Conservation (phyloP, 768 basidiomycete species). For the Agrocybe praecox region DNA sequence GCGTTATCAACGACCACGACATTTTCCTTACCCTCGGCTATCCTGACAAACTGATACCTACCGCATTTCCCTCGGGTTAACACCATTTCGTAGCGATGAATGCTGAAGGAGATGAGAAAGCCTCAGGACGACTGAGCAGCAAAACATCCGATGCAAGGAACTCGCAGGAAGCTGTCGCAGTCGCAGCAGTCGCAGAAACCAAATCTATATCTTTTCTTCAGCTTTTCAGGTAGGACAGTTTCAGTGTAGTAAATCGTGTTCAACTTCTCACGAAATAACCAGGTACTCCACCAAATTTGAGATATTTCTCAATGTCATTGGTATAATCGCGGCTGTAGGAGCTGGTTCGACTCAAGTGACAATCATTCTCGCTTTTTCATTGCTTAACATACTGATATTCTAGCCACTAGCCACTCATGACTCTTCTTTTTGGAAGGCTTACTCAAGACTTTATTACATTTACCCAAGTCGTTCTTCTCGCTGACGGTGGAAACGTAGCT, state of each 20-base stretch:
- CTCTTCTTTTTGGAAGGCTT: conserved; percentile 82
- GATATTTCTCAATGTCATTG: conserved; percentile 64
- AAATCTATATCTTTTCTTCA: conserved; percentile 1
- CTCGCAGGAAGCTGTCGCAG: neutral
- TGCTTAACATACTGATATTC: neutral
- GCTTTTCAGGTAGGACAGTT: conserved; percentile 3
- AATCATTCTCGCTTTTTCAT: neutral
- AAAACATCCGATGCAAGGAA: too few relatives aligned
- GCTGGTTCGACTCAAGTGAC: conserved; percentile 82
- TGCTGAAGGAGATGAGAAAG: neutral
- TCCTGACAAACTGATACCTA: neutral
- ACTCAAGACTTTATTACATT: conserved; percentile 75
- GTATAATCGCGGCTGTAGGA: conserved; percentile 68
- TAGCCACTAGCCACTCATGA: conserved; percentile 65
- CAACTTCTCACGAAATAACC: neutral
- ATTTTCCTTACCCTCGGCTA: neutral
- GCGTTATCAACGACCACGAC: neutral
- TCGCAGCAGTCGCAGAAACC: neutral
- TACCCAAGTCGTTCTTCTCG: conserved; percentile 26
- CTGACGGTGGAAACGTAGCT: conserved; percentile 25
- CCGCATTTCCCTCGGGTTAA: neutral
- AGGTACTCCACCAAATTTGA: conserved; percentile 81
- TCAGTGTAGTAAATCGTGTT: too few relatives aligned
- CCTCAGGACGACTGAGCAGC: neutral
- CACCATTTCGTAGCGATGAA: neutral